A percentile compares a stretch with the other conserved stretches of the same genome.
These are phyloP conservation scores for Pseudopyricularia javanii DNA, from an alignment of 2,329 filamentous ascomycete species.

Conservation along the genomic window DNA sequence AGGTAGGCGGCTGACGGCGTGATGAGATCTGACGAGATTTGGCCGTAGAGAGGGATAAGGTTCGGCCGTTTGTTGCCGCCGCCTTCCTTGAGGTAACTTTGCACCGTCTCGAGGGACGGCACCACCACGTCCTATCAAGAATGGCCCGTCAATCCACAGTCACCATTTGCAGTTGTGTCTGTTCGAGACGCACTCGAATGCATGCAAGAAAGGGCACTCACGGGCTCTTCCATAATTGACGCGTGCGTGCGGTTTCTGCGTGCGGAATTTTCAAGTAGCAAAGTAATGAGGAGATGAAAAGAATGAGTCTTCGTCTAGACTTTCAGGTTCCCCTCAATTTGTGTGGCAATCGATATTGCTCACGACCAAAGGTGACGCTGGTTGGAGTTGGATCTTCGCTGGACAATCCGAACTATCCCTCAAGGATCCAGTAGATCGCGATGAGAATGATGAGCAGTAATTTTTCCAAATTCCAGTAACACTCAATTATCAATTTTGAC, in stretches of 20 bases:
- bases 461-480: too few relatives aligned
- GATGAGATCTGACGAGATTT: constrained; percentile 61
- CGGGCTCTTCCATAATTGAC: constrained; percentile 1
- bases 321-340: too few relatives aligned
- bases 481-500: too few relatives aligned
- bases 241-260: not conserved
- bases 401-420: too few relatives aligned
- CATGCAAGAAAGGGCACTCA: not conserved
- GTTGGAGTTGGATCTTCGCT: too few relatives aligned
- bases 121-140: constrained; percentile 9
- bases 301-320: too few relatives aligned
- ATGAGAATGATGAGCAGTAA: too few relatives aligned
- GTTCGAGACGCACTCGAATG: not conserved
- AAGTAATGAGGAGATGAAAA: too few relatives aligned
- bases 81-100: constrained; percentile 5
- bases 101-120: constrained; percentile 13
- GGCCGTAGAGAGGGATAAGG: constrained; percentile 12
- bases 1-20: constrained; percentile 93
- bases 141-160: not conserved
- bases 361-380: too few relatives aligned
- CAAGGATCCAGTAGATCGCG: too few relatives aligned
- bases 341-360: too few relatives aligned
- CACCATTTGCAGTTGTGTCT: not conserved
- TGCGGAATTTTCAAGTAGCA: too few relatives aligned
- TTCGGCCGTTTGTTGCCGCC: constrained; percentile 7